These are phyloP conservation scores for Ophiostoma triangulosporum DNA, from an alignment of 2,329 filamentous ascomycete genomes.

Conservation along the genomic window DNA sequence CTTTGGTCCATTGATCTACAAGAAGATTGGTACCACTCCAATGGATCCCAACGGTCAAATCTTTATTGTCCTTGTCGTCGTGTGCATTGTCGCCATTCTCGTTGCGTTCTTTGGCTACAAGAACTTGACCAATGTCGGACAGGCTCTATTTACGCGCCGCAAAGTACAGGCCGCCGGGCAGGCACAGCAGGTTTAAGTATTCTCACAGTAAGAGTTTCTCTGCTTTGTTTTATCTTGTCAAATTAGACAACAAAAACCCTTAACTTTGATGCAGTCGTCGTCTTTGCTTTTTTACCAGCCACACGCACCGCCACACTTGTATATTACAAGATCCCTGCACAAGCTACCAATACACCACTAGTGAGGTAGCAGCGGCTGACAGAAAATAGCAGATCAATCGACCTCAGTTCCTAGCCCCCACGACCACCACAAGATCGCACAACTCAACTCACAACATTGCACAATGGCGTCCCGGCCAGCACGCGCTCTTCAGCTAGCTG, in stretches of 20 bases:
- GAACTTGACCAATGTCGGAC: conserved; percentile 16
- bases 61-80: conserved; percentile 18
- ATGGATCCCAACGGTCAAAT: conserved; percentile 18
- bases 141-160: conserved; percentile 12
- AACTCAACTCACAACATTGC: not conserved
- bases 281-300: no score
- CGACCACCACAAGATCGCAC: not conserved
- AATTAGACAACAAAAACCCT: no score
- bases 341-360: not conserved
- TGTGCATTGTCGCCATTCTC: conserved; percentile 14
- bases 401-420: not conserved
- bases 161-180: not conserved
- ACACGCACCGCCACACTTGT: conserved; percentile 7
- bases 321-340: not conserved
- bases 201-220: not conserved
- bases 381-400: not conserved
- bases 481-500: not conserved
- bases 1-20: no score
- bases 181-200: not conserved
- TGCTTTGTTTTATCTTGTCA: not conserved
- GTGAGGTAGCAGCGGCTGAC: not conserved
- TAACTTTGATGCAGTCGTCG: no score
- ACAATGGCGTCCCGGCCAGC: conserved; percentile 1
- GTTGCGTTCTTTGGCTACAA: conserved; percentile 16
- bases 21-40: not conserved